Conservation (phyloP, 2,329 filamentous ascomycete genomes). For the Fusarium marasasianum region DNA sequence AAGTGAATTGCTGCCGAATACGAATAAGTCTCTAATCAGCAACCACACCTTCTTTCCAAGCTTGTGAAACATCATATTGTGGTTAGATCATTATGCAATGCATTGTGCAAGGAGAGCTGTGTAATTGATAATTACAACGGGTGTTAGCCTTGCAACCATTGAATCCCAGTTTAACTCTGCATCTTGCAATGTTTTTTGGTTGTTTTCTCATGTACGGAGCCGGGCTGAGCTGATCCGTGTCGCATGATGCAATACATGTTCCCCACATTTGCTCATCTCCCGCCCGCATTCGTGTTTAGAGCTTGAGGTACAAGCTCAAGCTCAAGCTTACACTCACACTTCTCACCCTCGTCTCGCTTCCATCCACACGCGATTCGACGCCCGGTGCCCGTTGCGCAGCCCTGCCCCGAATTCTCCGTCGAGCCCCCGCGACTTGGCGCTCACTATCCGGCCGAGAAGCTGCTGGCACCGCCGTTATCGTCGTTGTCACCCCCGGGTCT, state of each 20-base stretch:
- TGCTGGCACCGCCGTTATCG: background rate
- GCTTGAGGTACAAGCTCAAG: slow-evolving; percentile 22
- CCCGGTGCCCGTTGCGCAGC: slow-evolving; percentile 1
- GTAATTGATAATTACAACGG: background rate
- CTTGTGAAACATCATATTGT: slow-evolving; percentile 22
- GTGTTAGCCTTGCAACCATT: background rate
- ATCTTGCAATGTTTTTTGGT: slow-evolving; percentile 4
- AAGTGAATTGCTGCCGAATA: slow-evolving; percentile 26
- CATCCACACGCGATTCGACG: slow-evolving; percentile 12
- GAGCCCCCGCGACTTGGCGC: slow-evolving; percentile 19
- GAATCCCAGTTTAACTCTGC: background rate
- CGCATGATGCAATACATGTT: slow-evolving; percentile 38
- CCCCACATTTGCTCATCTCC: slow-evolving; percentile 34
- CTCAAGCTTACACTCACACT: slow-evolving; percentile 13
- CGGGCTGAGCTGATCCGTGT: slow-evolving; percentile 25
- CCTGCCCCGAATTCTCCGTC: slow-evolving; percentile 14
- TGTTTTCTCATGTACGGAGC: slow-evolving; percentile 9
- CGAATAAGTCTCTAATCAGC: slow-evolving; percentile 28
- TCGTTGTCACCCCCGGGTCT: slow-evolving; percentile 2
- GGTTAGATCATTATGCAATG: slow-evolving; percentile 8
- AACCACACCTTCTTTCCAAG: slow-evolving; percentile 13
- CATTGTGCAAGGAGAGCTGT: background rate
- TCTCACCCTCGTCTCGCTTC: slow-evolving; percentile 11
- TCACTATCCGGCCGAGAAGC: slow-evolving; percentile 7
- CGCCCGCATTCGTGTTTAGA: slow-evolving; percentile 37